Evolutionary conservation across 73 alveolate genomes (phyloP).

Genomic region (Paramecium sonneborni): DNA sequence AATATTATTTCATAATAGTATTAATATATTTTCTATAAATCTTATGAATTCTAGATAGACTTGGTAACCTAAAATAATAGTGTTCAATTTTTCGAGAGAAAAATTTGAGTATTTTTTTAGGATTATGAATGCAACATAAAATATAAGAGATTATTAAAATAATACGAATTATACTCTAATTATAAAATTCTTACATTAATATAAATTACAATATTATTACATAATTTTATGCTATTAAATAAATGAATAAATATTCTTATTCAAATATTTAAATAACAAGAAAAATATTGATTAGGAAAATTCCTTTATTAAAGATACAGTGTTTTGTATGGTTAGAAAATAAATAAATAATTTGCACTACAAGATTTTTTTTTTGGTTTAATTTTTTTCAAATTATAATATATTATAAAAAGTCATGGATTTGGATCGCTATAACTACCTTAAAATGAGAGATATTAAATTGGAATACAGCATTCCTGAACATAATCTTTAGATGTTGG

Average conservation of each 20-base stretch:
- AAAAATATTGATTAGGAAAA: background rate
- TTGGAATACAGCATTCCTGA: background rate
- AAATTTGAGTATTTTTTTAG: too few relatives aligned
- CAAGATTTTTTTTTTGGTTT: background rate
- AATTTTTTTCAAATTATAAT: background rate
- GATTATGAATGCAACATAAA: too few relatives aligned
- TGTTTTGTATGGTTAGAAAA: background rate
- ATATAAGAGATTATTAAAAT: background rate
- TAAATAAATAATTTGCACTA: background rate
- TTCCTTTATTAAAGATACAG: background rate
- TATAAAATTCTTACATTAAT: background rate
- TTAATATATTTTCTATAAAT: too few relatives aligned
- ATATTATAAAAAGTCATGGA: background rate
- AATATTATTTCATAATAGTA: background rate
- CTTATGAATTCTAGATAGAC: too few relatives aligned
- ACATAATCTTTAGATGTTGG: background rate
- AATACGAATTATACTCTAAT: background rate
- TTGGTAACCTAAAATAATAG: too few relatives aligned
- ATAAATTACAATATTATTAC: background rate
- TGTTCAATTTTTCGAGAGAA: too few relatives aligned
- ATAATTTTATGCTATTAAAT: background rate
- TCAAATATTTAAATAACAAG: background rate
- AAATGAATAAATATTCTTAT: background rate
- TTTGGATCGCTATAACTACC: background rate
- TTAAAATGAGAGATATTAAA: background rate